Evolutionary conservation across 176 grass and related monocot species (phyloP), one percentile per base, ranked within the genome.

Genomic region (Alloteropsis semialata): DNA sequence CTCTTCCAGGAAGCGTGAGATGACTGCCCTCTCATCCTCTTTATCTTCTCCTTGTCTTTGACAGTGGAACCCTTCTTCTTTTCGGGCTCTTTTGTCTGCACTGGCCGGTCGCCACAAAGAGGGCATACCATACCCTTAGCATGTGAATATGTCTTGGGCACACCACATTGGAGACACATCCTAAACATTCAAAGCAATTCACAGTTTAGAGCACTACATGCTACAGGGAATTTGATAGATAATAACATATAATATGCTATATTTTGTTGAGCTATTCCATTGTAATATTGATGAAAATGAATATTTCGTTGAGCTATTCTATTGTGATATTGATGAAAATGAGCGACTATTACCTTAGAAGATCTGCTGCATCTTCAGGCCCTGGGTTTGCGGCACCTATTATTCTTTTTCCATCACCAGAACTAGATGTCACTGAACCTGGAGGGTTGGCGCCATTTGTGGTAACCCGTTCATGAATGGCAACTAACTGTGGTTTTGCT

Each of bases 31-130:
- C 85, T 83, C 93, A 96, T 93, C 90, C 96, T 84, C 87, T 99
- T 96, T 16, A 90, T 44, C 83, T 98, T 98, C 83, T 98, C 96
- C 83, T 98, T 98, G 37, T 96, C 96, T 77, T 95, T 98, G 6
- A 98, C 25, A 19, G 82, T 70, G 1, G 91, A 92, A 25, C 85
- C 91, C 56, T 92, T 95, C 80, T 91, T 93, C 87, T 92, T 98
- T 53, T 98, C 96, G 0, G 56, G 1, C 6, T 92, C 96, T 37
- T 87, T 93, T 16, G 75, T 32, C 58, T 90, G 89, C 25, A 57
- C 49, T 69, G 85, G 85, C 48, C 83, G 86, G 76, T 98, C 91
- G 1, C 85, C 90, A 34, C 96, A 98, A 4, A 93, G 58, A 45
- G 96, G 93, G 33, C 96, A 98, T 19, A 83, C 91, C 85, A 98